Conservation (phyloP, 2,329 filamentous ascomycete species). For the Verruconis gallopava region DNA sequence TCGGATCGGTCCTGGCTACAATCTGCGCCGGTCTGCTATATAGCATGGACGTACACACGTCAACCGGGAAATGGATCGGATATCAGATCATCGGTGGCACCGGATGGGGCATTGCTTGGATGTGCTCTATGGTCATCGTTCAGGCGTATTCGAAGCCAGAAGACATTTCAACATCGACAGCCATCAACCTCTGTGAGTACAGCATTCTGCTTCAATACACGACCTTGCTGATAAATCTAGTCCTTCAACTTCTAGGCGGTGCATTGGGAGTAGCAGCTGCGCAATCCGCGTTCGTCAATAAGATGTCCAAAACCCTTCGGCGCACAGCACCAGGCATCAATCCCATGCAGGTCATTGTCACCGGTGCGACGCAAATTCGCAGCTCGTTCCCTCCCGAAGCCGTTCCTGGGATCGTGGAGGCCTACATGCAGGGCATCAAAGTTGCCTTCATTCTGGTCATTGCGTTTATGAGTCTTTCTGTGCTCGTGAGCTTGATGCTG, state of each 20-base stretch:
- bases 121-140: conserved; percentile 27
- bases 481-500: background rate
- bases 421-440: conserved; percentile 1
- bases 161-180: conserved; percentile 27
- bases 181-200: conserved; percentile 23
- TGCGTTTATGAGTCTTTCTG: background rate
- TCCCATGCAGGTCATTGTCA: background rate
- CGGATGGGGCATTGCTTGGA: conserved; percentile 29
- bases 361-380: conserved; percentile 30
- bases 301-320: conserved; percentile 22
- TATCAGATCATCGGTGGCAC: conserved; percentile 34
- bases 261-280: conserved; percentile 30
- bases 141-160: conserved; percentile 23
- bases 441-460: conserved; percentile 3
- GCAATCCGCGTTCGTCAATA: conserved; percentile 30
- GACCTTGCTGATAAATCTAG: background rate
- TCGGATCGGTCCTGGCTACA: conserved; percentile 18
- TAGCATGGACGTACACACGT: conserved; percentile 25
- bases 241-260: conserved; percentile 31
- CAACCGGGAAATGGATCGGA: conserved; percentile 31
- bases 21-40: conserved; percentile 30
- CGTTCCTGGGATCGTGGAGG: background rate
- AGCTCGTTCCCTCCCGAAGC: conserved; percentile 17
- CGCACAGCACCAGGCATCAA: conserved; percentile 13
- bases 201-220: background rate